Conservation (phyloP, 176 grass and related monocot species). For the Carex cristatella region DNA sequence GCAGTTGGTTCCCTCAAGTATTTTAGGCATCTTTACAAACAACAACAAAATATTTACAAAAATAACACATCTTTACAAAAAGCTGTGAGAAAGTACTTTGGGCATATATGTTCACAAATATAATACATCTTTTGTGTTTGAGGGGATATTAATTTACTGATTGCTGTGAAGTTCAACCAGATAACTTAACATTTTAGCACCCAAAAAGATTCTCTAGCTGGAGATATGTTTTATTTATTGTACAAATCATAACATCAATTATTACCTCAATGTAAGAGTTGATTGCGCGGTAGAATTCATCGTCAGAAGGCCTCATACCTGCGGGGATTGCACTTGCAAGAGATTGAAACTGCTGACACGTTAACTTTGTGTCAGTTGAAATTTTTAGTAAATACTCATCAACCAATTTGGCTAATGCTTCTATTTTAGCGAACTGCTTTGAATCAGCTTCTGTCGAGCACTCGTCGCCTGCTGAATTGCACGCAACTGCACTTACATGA, state of each 20-base stretch:
- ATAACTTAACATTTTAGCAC: not conserved
- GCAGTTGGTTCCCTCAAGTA: not conserved
- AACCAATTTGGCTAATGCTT: constrained; percentile 67
- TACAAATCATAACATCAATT: not conserved
- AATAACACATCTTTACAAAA: too few relatives aligned
- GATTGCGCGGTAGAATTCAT: constrained; percentile 70
- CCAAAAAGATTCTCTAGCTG: not conserved
- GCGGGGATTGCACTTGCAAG: constrained; percentile 56
- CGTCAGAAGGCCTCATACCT: constrained; percentile 56
- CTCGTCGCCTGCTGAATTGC: constrained; percentile 29
- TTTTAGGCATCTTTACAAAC: not conserved
- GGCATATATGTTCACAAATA: too few relatives aligned
- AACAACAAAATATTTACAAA: too few relatives aligned
- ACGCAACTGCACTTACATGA: constrained; percentile 30
- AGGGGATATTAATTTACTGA: not conserved
- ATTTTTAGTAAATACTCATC: constrained; percentile 71
- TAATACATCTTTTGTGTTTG: not conserved
- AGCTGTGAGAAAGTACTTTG: too few relatives aligned
- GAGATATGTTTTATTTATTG: not conserved
- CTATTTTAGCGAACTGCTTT: constrained; percentile 38
- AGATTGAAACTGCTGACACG: constrained; percentile 70
- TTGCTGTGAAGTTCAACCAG: not conserved
- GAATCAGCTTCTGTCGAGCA: constrained; percentile 17
- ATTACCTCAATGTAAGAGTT: constrained; percentile 83
- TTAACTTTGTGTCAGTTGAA: constrained; percentile 72